A percentile compares a stretch with the other conserved stretches of the same genome.
These are phyloP conservation scores for Saccharomyces mikatae DNA, from an alignment of 805 yeast species.

Conservation along the genomic window DNA sequence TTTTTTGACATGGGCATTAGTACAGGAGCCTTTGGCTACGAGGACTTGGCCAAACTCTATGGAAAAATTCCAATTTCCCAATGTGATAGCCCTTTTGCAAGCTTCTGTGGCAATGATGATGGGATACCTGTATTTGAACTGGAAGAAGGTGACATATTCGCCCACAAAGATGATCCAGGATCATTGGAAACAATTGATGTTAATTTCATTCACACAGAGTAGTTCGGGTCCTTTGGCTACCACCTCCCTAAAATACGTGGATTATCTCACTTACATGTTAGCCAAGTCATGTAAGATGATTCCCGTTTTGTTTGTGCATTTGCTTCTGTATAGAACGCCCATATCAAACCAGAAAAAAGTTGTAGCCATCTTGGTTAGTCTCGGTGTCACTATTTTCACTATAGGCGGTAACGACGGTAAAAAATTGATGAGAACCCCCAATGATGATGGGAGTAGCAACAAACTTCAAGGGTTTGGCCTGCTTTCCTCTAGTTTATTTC, in stretches of 20 bases:
- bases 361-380: slow-evolving; percentile 71
- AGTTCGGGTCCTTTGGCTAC: slow-evolving; percentile 79
- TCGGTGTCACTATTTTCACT: slow-evolving; percentile 78
- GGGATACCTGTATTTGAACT: slow-evolving; percentile 51
- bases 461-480: slow-evolving; percentile 49
- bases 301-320: slow-evolving; percentile 87
- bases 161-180: slow-evolving; percentile 32
- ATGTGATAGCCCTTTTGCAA: slow-evolving; percentile 70
- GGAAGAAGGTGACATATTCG: slow-evolving; percentile 27
- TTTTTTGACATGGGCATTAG: slow-evolving; percentile 83
- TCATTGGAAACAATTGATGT: slow-evolving; percentile 32
- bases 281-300: slow-evolving; percentile 91
- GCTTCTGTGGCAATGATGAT: slow-evolving; percentile 61
- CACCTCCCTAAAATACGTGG: slow-evolving; percentile 71
- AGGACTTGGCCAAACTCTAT: slow-evolving; percentile 56
- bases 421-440: neutral
- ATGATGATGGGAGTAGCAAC: slow-evolving; percentile 33
- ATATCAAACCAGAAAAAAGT: slow-evolving; percentile 71
- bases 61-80: slow-evolving; percentile 62
- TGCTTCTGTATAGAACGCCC: slow-evolving; percentile 54
- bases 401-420: slow-evolving; percentile 29
- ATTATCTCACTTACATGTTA: slow-evolving; percentile 71
- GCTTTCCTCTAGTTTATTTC: slow-evolving; percentile 52
- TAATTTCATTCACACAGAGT: slow-evolving; percentile 68
- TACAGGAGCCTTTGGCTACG: slow-evolving; percentile 82